Conservation (phyloP, 371 early-diverging fungal genomes). For the Mortierella sp. region DNA sequence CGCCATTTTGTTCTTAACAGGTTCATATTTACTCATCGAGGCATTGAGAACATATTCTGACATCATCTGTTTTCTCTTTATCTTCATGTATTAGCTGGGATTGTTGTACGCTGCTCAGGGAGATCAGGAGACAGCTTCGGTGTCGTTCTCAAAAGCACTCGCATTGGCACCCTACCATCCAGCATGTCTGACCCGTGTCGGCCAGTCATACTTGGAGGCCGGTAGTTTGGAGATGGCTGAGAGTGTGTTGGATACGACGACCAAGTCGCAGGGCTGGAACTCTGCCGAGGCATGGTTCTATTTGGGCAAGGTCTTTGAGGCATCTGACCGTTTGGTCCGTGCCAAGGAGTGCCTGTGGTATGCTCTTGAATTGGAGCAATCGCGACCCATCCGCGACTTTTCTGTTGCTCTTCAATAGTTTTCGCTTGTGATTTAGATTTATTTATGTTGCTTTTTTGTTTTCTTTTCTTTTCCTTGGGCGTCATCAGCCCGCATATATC, state of each 20-base stretch:
- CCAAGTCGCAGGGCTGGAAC: constrained; percentile 74
- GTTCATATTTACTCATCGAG: not conserved
- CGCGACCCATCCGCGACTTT: constrained; percentile 77
- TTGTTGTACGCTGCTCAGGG: constrained; percentile 60
- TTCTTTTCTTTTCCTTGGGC: not conserved
- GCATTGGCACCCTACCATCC: constrained; percentile 63
- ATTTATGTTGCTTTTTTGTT: constrained; percentile 1
- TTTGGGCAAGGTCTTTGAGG: constrained; percentile 65
- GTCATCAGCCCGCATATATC: not conserved
- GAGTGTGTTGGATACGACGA: constrained; percentile 65
- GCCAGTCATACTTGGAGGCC: constrained; percentile 58
- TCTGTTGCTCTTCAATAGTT: constrained; percentile 42
- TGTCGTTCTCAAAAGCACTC: constrained; percentile 67
- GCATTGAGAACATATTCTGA: not conserved
- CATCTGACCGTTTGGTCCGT: constrained; percentile 65
- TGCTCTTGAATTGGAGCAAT: constrained; percentile 80
- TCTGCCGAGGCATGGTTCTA: constrained; percentile 76
- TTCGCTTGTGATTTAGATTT: constrained; percentile 3
- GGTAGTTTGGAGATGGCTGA: constrained; percentile 66
- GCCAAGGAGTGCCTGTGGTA: constrained; percentile 76
- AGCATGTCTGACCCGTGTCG: constrained; percentile 60
- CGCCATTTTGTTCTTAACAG: not conserved
- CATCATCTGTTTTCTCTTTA: not conserved
- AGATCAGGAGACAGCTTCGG: constrained; percentile 62
- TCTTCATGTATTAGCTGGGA: constrained; percentile 49